Percentiles rank a stretch among this genome's conserved stretches.
These are phyloP conservation scores for Fusarium pininemorale DNA, from an alignment of 2,329 filamentous ascomycete species.

Conservation along the genomic window DNA sequence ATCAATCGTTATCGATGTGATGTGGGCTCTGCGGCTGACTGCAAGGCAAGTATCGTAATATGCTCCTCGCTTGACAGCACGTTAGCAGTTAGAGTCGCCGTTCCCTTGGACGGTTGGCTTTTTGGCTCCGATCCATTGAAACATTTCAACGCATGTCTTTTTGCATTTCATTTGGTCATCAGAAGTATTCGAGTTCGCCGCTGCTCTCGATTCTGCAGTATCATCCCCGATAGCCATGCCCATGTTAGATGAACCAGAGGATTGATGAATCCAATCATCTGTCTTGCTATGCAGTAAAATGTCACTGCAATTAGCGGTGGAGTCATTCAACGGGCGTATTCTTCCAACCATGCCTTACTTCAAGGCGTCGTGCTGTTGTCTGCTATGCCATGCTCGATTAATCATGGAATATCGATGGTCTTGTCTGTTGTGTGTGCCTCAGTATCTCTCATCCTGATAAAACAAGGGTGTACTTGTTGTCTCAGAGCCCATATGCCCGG, in stretches of 20 bases:
- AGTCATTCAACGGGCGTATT: neutral
- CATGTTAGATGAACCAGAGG: neutral
- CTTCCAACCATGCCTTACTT: neutral
- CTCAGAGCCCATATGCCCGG: constrained; percentile 11
- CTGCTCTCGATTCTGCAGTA: neutral
- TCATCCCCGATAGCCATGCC: neutral
- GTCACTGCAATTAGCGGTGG: constrained; percentile 26
- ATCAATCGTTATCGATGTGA: constrained; percentile 15
- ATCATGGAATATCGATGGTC: constrained; percentile 10
- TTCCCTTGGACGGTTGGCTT: neutral
- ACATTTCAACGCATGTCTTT: neutral
- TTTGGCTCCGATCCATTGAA: neutral
- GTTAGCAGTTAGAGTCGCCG: constrained; percentile 11
- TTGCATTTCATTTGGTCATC: neutral
- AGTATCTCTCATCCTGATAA: neutral
- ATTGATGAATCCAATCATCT: constrained; percentile 1
- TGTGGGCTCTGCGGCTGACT: constrained; percentile 9
- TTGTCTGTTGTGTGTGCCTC: neutral
- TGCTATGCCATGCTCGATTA: constrained; percentile 6
- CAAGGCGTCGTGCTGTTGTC: neutral
- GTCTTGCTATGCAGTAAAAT: constrained; percentile 5
- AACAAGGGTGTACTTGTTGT: constrained; percentile 12
- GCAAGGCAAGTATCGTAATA: constrained; percentile 16
- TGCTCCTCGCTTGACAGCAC: constrained; percentile 11
- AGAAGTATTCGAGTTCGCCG: constrained; percentile 3